Evolutionary conservation across 2,329 filamentous ascomycete genomes (phyloP).

Genomic region (Colletotrichum liriopes): DNA sequence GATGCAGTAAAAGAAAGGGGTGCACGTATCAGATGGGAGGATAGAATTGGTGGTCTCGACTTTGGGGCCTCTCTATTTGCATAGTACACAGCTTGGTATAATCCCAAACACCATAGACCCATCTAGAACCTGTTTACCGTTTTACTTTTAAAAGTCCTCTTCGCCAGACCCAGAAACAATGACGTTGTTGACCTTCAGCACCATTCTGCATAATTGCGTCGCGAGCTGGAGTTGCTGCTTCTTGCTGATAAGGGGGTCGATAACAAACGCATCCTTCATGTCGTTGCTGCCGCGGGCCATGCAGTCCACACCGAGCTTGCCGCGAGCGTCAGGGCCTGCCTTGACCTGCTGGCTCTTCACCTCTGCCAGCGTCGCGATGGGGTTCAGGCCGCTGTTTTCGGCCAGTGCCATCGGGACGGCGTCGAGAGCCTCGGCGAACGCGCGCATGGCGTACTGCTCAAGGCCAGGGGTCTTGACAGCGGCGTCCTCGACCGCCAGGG

Average conservation of each 20-base stretch:
- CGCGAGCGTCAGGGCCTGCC: constrained; percentile 65
- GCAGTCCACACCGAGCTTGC: constrained; percentile 93
- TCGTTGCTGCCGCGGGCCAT: constrained; percentile 96
- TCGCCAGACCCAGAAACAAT: constrained; percentile 92
- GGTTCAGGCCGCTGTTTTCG: constrained; percentile 96
- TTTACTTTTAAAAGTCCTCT: constrained; percentile 80
- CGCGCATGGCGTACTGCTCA: constrained; percentile 99
- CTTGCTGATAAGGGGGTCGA: constrained; percentile 98
- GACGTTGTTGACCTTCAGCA: constrained; percentile 97
- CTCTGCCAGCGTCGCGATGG: constrained; percentile 93
- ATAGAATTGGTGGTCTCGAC: constrained; percentile 38
- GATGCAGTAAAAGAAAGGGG: constrained; percentile 37
- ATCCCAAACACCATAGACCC: constrained; percentile 41
- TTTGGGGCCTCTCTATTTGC: constrained; percentile 43
- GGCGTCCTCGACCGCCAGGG: constrained; percentile 93
- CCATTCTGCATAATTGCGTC: constrained; percentile 98
- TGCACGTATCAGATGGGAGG: not conserved
- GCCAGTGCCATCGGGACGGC: constrained; percentile 94
- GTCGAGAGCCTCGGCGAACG: constrained; percentile 95
- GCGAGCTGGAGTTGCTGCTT: constrained; percentile 96
- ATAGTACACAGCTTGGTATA: constrained; percentile 45
- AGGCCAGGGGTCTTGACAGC: constrained; percentile 96
- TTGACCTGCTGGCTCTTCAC: constrained; percentile 98
- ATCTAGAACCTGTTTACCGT: constrained; percentile 39
- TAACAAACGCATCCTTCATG: constrained; percentile 98